Evolutionary conservation across 129 eudicot species (phyloP), one percentile per base, ranked within the genome.

Genomic region (Scalesia atractyloides): DNA sequence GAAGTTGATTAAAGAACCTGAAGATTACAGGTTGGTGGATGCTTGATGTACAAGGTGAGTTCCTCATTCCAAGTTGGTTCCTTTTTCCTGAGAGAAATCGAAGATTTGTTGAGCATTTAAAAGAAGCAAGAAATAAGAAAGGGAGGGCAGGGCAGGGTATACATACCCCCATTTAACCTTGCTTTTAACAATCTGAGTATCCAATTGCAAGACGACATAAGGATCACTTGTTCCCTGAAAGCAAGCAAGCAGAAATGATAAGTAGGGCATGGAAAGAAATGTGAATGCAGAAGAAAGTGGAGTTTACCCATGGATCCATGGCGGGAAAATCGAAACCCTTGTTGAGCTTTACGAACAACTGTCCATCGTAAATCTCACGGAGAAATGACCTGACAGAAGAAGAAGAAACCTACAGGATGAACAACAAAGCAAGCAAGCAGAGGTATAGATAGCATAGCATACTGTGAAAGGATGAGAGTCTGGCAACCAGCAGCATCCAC

Each of bases 21-120:
- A 69, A 94, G 93, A 77, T 60, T 22, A 53, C 76, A 66, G 41
- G 70, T 74, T 18, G 97, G 89, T 4, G 88, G 86, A 71, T 34
- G 85, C 88, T 90, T 94, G 76, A 88, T 84, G 80, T 84, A 88
- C 46, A 94, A 73, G 7, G 81, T 70, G 53, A 94, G 87, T 51
- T 90, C 96, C 81, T 94, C 97, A 76, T 94, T 90, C 99, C 99
- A 94, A 12, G 93, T 90, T 33, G 99, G 99, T 66, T 90, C 99
- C 80, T 80, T 94, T 65, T 93, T 90, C 89, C 99, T 94, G 86
- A 77, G 69, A 85, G 48, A 64, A 68, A 14, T 66, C 48, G 79
- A 36, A 68, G 9, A 47, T 20, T n/a, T n/a, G n/a, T n/a, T n/a
- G n/a, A n/a, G n/a, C n/a, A n/a, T n/a, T 39, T 10, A 37, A 37